Base-by-base conservation (phyloP, 257 asterid species). In the Penstemon eatonii region DNA sequence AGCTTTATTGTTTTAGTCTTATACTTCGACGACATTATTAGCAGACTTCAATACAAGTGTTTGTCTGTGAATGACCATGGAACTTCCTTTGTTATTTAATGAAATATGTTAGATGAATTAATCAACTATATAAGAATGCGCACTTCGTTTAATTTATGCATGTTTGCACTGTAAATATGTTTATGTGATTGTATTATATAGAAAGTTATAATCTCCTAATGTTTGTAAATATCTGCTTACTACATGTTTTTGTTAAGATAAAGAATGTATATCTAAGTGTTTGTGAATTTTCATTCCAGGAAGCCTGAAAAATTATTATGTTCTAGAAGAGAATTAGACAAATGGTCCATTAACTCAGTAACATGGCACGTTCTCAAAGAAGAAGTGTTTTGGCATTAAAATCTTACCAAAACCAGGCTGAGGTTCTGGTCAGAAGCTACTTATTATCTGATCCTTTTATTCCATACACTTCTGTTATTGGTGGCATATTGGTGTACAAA, bases 401-500 rank as follows among this genome's bases (percentile, higher is more conserved):
- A 74, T 71, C 89, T 67, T 89, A 87, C 75, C 98, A 85, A 68
- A 76, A 75, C 78, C 86, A 85, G 74, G 95, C 98, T 68, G 91
- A 79, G 69, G 77, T 85, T 69, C 79, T 89, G 79, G 86, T 89
- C 75, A 86, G 82, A 73, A 79, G 85, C 80, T 92, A 89, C 75
- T 78, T 92, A 43, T 77, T 92, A 41, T 81, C 98, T 10, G 95
- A 89, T 82, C 91, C 95, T 65, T 81, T 78, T 77, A 80, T 92
- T 46, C 98, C 98, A 12, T 92, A 87, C 81, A 78, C 93, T 64
- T 83, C 96, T 57, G 78, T 92, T 64, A 71, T 92, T 59, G 83
- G 85, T 74, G 96, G 98, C 75, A 75, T 86, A 45, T 43, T 87
- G 80, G 81, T 91, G 25, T 87, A 84, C 91, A 89, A 87, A 87